These are phyloP conservation scores for Naematelia encephala DNA, from an alignment of 768 basidiomycete genomes.

Conservation along the genomic window DNA sequence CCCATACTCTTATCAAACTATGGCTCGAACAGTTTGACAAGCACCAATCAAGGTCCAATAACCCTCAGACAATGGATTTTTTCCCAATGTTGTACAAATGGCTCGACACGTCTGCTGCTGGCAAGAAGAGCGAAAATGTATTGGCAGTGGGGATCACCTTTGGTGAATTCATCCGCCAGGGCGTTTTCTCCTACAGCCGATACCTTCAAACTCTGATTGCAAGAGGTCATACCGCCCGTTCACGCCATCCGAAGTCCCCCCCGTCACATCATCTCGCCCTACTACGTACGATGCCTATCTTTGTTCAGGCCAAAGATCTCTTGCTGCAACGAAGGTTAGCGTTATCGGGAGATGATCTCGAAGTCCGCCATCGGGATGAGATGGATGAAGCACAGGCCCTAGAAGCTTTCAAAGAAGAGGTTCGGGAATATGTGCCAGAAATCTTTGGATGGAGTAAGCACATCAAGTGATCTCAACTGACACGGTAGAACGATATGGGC, in stretches of 20 bases:
- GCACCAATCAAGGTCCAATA: conserved; percentile 11
- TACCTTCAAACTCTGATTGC: conserved; percentile 45
- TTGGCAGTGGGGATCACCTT: conserved; percentile 40
- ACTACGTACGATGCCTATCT: conserved; percentile 37
- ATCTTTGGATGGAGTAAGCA: conserved; percentile 34
- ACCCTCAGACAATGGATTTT: conserved; percentile 21
- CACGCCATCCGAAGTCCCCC: not conserved
- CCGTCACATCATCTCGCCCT: conserved; percentile 36
- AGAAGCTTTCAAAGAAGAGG: conserved; percentile 33
- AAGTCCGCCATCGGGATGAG: conserved; percentile 14
- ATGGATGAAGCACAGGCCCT: conserved; percentile 21
- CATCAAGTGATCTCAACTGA: not conserved
- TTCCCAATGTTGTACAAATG: conserved; percentile 41
- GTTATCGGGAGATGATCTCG: conserved; percentile 33
- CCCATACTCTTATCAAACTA: conserved; percentile 35
- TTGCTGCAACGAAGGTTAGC: conserved; percentile 36
- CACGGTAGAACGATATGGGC: conserved; percentile 27
- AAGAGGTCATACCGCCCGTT: conserved; percentile 31
- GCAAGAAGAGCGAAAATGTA: conserved; percentile 30
- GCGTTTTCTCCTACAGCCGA: conserved; percentile 41
- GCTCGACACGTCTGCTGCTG: conserved; percentile 38
- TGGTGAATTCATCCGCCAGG: conserved; percentile 43
- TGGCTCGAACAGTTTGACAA: conserved; percentile 36
- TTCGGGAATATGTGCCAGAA: conserved; percentile 40
- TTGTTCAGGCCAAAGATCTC: conserved; percentile 38